phyloP scores from a whole-genome alignment of 805 yeast genomes.

The Yarrowia hollandica region DNA sequence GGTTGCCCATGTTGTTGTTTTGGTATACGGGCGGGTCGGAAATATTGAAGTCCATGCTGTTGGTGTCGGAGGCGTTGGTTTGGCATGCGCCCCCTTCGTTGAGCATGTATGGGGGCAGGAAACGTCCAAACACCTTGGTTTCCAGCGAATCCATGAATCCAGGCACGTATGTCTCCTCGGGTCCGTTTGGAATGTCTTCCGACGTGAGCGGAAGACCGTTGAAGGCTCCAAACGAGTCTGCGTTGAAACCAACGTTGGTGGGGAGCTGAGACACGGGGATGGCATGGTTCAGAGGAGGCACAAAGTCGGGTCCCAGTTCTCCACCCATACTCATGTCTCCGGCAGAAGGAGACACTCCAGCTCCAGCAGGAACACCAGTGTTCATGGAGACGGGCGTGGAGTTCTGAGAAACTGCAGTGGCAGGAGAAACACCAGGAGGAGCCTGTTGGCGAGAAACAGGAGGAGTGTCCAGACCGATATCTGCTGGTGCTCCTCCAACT shows the following conservation, averaged over 20 bases:
- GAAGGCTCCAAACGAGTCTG: constrained; percentile 21
- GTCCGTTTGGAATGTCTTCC: constrained; percentile 33
- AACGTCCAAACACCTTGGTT: constrained; percentile 79
- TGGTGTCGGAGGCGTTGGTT: background rate
- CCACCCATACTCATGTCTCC: background rate
- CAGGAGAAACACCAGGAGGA: background rate
- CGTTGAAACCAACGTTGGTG: constrained; percentile 33
- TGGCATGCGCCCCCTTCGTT: constrained; percentile 13
- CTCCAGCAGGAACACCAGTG: background rate
- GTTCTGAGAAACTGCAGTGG: background rate
- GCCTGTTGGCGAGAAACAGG: background rate
- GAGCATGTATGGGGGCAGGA: constrained; percentile 82
- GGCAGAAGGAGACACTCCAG: background rate
- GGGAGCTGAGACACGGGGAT: constrained; percentile 12
- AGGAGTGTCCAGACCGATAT: background rate
- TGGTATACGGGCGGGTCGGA: constrained; percentile 7
- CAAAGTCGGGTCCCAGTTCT: background rate
- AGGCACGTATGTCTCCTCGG: constrained; percentile 53
- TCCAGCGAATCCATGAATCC: constrained; percentile 85
- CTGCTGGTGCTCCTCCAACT: background rate
- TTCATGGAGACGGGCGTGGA: background rate
- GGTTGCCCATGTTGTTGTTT: constrained; percentile 10
- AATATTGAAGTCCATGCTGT: constrained; percentile 2
- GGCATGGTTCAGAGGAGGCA: constrained; percentile 21
- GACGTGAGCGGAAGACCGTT: constrained; percentile 4